Percentiles rank a stretch among this genome's conserved stretches.
phyloP scores from a whole-genome alignment of 208 protist genomes.

The Trypanosoma congolense region DNA sequence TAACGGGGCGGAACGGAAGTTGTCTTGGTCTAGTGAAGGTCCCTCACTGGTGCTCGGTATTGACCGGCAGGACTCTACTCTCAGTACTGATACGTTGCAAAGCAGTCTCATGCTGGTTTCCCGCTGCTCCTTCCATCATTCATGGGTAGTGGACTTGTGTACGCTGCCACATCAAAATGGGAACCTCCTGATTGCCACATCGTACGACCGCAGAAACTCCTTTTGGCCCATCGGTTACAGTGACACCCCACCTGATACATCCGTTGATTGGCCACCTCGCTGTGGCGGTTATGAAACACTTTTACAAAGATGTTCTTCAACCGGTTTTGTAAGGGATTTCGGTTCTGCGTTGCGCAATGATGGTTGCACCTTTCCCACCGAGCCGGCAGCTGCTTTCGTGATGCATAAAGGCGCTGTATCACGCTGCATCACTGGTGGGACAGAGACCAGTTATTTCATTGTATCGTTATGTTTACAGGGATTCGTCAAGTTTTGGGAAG shows the following conservation, averaged over 20 bases:
- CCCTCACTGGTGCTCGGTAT: too few relatives aligned
- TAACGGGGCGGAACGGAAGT: not conserved
- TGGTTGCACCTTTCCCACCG: conserved; percentile 21
- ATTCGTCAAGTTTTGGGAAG: conserved; percentile 70
- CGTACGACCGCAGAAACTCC: conserved; percentile 67
- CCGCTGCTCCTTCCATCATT: conserved; percentile 48
- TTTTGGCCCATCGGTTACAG: conserved; percentile 70
- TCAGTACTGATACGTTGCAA: not conserved
- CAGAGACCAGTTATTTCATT: conserved; percentile 70
- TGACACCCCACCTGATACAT: not conserved
- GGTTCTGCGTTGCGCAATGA: not conserved
- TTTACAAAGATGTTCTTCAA: conserved; percentile 7
- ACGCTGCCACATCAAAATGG: conserved; percentile 41
- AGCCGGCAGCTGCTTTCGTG: conserved; percentile 32
- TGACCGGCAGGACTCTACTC: not conserved
- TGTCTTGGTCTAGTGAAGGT: too few relatives aligned
- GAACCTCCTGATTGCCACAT: conserved; percentile 53
- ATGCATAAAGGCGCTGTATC: conserved; percentile 55
- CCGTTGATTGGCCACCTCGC: not conserved
- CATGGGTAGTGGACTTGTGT: conserved; percentile 59
- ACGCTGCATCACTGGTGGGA: conserved; percentile 38
- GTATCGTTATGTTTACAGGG: conserved; percentile 65
- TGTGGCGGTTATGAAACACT: not conserved
- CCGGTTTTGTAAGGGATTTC: conserved; percentile 7
- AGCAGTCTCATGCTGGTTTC: conserved; percentile 10